Percentiles rank a stretch among this genome's conserved stretches.
Evolutionary conservation across 768 basidiomycete genomes (phyloP).

Genomic region (Tylopilus balloui): DNA sequence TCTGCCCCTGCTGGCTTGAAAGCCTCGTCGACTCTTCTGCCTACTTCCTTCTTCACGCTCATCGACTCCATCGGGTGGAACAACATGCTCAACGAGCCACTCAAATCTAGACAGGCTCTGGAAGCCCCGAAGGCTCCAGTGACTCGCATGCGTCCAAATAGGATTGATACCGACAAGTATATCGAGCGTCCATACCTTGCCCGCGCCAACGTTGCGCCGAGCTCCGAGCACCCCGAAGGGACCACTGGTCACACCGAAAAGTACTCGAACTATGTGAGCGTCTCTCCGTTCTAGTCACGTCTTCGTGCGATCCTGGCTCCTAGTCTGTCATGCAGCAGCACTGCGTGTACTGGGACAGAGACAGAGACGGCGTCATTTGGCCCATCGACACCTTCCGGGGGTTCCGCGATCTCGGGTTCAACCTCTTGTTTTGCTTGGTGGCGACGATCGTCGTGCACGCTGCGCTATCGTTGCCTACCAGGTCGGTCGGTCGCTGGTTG

Average conservation of each 20-base stretch:
- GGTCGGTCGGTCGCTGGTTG: constrained; percentile 10
- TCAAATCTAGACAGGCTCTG: constrained; percentile 17
- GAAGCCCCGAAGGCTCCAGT: constrained; percentile 20
- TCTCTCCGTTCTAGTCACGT: not conserved
- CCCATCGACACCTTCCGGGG: constrained; percentile 40
- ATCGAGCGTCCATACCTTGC: constrained; percentile 28
- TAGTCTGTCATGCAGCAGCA: constrained; percentile 41
- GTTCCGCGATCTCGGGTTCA: constrained; percentile 40
- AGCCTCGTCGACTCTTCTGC: constrained; percentile 12
- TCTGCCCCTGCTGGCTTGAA: constrained; percentile 8
- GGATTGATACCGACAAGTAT: constrained; percentile 25
- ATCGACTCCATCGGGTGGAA: constrained; percentile 18
- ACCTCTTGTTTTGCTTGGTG: constrained; percentile 33
- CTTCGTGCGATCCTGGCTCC: not conserved
- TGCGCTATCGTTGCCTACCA: constrained; percentile 34
- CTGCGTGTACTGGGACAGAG: constrained; percentile 38
- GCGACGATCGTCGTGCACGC: constrained; percentile 34
- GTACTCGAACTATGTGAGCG: constrained; percentile 21
- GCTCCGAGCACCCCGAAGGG: constrained; percentile 21
- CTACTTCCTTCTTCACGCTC: constrained; percentile 19
- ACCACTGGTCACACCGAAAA: constrained; percentile 19
- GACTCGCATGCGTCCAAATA: constrained; percentile 17
- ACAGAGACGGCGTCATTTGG: constrained; percentile 42
- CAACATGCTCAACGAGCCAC: constrained; percentile 16
- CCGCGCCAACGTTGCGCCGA: constrained; percentile 28